Conservation (phyloP, 2,329 filamentous ascomycete genomes). For the Tolypocladium sp. region DNA sequence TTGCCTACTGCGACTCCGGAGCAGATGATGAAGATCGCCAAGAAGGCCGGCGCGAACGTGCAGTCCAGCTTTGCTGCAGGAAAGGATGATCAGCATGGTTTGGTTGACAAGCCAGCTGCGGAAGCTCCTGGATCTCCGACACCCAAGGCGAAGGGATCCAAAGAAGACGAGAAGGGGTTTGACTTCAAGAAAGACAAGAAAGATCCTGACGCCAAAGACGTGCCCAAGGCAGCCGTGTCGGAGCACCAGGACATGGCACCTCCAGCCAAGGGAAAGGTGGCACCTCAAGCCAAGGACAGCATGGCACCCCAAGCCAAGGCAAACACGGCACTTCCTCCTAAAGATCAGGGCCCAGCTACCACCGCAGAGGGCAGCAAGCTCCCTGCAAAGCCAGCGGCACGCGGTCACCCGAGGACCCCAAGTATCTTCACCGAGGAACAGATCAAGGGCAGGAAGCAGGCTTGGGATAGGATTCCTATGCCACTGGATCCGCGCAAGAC, state of each 20-base stretch:
- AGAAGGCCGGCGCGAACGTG: neutral
- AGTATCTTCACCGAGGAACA: conserved; percentile 20
- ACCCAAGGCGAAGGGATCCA: neutral
- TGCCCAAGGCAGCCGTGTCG: neutral
- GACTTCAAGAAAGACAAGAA: neutral
- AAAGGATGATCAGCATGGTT: neutral
- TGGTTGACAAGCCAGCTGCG: neutral
- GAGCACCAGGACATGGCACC: neutral
- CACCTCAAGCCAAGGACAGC: neutral
- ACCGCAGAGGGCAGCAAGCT: neutral
- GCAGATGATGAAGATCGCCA: neutral
- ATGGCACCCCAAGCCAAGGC: neutral
- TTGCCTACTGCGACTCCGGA: conserved; percentile 4
- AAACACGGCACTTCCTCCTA: neutral
- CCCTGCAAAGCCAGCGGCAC: neutral
- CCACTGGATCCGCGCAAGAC: conserved; percentile 15
- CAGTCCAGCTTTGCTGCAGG: neutral
- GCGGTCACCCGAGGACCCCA: conserved; percentile 5
- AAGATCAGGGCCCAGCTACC: neutral
- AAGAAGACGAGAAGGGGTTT: neutral
- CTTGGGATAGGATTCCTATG: conserved; percentile 24
- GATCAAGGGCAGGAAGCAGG: conserved; percentile 19
- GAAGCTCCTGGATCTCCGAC: neutral
- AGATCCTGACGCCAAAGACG: no score
- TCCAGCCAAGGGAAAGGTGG: neutral